Base-by-base conservation (phyloP, 768 basidiomycete species). In the Agrocybe chaxingu region DNA sequence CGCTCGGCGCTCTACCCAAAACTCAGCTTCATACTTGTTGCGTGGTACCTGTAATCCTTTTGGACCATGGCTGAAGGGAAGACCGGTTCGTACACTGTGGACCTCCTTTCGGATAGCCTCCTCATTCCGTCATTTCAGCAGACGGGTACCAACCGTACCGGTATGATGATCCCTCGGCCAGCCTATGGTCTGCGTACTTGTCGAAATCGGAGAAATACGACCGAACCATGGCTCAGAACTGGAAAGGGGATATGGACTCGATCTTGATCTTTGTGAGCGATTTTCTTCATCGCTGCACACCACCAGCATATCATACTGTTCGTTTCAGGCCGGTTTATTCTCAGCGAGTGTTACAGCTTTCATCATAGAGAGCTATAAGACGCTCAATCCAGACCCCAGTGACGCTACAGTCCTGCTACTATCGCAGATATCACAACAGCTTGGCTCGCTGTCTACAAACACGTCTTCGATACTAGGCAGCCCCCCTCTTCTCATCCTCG, bases 191-290 rank as follows among this genome's bases (percentile, higher is more conserved):
- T 3, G 58, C 68, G 3, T 75, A 71, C 54, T 53, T 69, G 32
- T 59, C 61, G 8, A 63, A 66, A 41, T 70, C 70, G 2, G 66
- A 68, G 47, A 66, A 63, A 43, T 54, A 68, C 32, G 67, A 73
- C 47, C 58, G 53, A 44, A 56, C 58, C 24, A 57, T 69, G 42
- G 64, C 65, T 2, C 61, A 66, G 51, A 65, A 66, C 34, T 74
- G 71, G 72, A 73, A 70, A 51, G 66, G 64, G 5, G 70, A 70
- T 37, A 73, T 74, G 73, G 71, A 75, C 50, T 62, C 64, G 6
- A 66, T 72, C 31, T 62, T 72, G 2, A 70, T 73, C 35, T 74
- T 73, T 42, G 72, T 72, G 55, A 36, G 68, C 42, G 36, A 16
- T 11, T 6, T 10, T 8, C 7, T n/a, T 29, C 32, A 18, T 4